Evolutionary conservation across 2,329 filamentous ascomycete genomes (phyloP).

Genomic region (Pseudopithomyces maydicus): DNA sequence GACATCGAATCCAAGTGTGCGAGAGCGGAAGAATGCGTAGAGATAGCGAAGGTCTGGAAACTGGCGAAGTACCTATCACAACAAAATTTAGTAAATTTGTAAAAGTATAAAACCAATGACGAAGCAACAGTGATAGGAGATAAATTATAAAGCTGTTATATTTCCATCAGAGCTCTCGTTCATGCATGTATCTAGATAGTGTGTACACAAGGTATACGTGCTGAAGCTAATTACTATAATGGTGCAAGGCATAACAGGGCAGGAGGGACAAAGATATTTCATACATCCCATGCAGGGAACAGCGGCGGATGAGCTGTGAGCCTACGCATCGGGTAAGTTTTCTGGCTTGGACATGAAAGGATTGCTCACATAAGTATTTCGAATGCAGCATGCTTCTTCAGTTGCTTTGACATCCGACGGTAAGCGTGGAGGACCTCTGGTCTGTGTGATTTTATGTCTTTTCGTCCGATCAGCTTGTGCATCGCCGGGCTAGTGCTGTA

Average conservation of each 20-base stretch:
- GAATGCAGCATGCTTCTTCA: constrained; percentile 75
- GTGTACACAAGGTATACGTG: constrained; percentile 22
- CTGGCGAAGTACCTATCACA: constrained; percentile 40
- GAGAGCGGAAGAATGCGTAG: constrained; percentile 45
- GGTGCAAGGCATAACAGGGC: neutral
- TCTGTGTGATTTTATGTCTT: constrained; percentile 53
- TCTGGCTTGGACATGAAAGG: neutral
- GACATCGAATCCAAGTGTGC: constrained; percentile 44
- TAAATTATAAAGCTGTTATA: constrained; percentile 2
- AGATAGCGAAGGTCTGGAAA: constrained; percentile 44
- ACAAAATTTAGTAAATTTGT: constrained; percentile 27
- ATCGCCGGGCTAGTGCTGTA: constrained; percentile 72
- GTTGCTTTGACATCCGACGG: constrained; percentile 69
- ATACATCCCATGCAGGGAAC: constrained; percentile 50
- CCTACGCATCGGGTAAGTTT: constrained; percentile 19
- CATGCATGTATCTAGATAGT: constrained; percentile 17
- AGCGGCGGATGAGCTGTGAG: constrained; percentile 44
- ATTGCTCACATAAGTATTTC: constrained; percentile 72
- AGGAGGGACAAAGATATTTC: constrained; percentile 20
- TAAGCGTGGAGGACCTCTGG: constrained; percentile 67
- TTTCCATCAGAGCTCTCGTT: constrained; percentile 6
- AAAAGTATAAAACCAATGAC: neutral
- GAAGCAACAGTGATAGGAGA: neutral
- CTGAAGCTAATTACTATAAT: constrained; percentile 4
- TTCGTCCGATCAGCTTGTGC: constrained; percentile 60